phyloP scores from a whole-genome alignment of 768 basidiomycete genomes.

The Gelatoporia subvermispora region DNA sequence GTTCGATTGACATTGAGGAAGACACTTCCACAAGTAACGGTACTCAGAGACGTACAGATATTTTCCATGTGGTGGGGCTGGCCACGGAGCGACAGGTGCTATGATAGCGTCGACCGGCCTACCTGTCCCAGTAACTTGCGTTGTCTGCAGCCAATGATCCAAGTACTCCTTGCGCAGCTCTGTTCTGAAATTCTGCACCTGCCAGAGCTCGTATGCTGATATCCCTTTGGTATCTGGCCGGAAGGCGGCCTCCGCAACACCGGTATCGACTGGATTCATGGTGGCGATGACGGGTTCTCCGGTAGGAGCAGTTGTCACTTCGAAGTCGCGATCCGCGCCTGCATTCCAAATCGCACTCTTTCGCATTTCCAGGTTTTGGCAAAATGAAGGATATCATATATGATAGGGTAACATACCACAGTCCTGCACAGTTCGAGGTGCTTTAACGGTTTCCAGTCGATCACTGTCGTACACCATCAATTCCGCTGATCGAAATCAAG shows the following conservation, averaged over 20 bases:
- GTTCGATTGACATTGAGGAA: no score
- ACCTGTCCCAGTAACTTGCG: constrained; percentile 51
- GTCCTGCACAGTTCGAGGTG: constrained; percentile 41
- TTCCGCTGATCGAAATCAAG: not conserved
- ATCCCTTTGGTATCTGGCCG: constrained; percentile 24
- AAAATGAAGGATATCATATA: not conserved
- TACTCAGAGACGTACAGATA: constrained; percentile 36
- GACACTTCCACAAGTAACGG: not conserved
- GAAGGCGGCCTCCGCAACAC: constrained; percentile 15
- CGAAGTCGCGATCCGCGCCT: constrained; percentile 16
- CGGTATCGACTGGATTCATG: constrained; percentile 15
- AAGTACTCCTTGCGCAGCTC: constrained; percentile 53
- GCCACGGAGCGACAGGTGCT: constrained; percentile 52
- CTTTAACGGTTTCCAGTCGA: constrained; percentile 61
- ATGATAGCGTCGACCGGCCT: constrained; percentile 77
- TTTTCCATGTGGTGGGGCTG: constrained; percentile 60
- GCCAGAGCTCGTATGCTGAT: constrained; percentile 64
- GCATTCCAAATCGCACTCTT: constrained; percentile 21
- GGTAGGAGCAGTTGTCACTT: constrained; percentile 6
- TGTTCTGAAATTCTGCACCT: constrained; percentile 48
- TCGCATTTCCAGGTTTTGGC: not conserved
- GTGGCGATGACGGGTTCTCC: constrained; percentile 22
- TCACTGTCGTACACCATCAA: constrained; percentile 36
- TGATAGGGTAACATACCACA: constrained; percentile 31
- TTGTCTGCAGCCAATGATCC: constrained; percentile 57